Evolutionary conservation across 495 filamentous ascomycete species (phyloP).

Genomic region (Hypoxylon fuscum): DNA sequence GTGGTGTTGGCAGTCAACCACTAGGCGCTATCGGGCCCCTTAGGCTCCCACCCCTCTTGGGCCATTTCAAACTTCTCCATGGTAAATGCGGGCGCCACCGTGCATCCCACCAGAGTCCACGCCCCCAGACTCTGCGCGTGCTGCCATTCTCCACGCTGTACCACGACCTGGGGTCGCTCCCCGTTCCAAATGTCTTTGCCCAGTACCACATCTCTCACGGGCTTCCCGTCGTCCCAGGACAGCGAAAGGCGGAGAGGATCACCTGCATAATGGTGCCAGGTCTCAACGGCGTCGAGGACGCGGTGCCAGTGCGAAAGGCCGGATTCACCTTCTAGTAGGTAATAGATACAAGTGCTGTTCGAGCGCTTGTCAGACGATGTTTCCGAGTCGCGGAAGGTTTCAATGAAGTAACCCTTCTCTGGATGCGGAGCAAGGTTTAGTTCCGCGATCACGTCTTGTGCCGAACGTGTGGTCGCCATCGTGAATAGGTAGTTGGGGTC

Average conservation of each 20-base stretch:
- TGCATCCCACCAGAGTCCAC: conserved; percentile 57
- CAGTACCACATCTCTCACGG: conserved; percentile 41
- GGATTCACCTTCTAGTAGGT: conserved; percentile 54
- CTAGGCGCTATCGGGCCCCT: not conserved
- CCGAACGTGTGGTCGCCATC: conserved; percentile 21
- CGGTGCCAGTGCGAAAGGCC: conserved; percentile 58
- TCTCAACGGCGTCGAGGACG: conserved; percentile 53
- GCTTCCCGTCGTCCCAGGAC: conserved; percentile 46
- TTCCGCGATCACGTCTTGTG: conserved; percentile 48
- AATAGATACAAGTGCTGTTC: conserved; percentile 58
- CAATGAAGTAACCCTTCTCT: conserved; percentile 56
- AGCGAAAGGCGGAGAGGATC: conserved; percentile 54
- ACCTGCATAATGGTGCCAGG: conserved; percentile 61
- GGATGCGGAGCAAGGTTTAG: conserved; percentile 51
- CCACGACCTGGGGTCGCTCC: conserved; percentile 52
- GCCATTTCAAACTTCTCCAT: conserved; percentile 52
- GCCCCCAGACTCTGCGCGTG: conserved; percentile 51
- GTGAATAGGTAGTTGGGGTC: no score
- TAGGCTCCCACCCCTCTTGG: conserved; percentile 46
- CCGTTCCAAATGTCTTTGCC: conserved; percentile 49
- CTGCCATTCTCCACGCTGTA: conserved; percentile 54
- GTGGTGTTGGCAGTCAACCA: no score
- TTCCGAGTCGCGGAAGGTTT: conserved; percentile 54
- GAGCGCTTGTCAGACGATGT: conserved; percentile 36
- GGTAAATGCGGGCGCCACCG: conserved; percentile 49